Percentiles rank a stretch among this genome's conserved stretches.
These are phyloP conservation scores for Barnettozyma sucrosica DNA, from an alignment of 805 yeast genomes.

Conservation along the genomic window DNA sequence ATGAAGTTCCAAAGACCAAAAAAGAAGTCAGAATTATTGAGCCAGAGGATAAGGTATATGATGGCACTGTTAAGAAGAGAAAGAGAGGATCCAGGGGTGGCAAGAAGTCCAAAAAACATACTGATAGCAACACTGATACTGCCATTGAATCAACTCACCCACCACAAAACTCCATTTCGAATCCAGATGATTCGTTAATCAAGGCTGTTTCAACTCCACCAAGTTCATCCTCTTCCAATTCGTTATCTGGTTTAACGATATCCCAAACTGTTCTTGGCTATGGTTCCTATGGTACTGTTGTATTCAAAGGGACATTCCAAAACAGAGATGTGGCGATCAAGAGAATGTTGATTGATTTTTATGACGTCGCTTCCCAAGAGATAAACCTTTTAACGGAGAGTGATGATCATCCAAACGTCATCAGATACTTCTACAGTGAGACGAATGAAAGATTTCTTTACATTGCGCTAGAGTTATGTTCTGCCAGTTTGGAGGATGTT, in stretches of 20 bases:
- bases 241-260: conserved; percentile 41
- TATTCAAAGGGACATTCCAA: conserved; percentile 84
- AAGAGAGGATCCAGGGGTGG: conserved; percentile 89
- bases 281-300: conserved; percentile 96
- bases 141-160: conserved; percentile 5
- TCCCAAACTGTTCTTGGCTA: conserved; percentile 81
- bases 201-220: not conserved
- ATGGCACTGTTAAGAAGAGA: conserved; percentile 45
- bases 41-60: conserved; percentile 23
- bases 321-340: conserved; percentile 94
- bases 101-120: conserved; percentile 41
- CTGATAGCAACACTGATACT: conserved; percentile 1
- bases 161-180: not conserved
- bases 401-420: conserved; percentile 94
- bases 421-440: conserved; percentile 91
- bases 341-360: conserved; percentile 87
- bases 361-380: conserved; percentile 90
- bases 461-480: conserved; percentile 89
- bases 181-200: conserved; percentile 1
- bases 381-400: conserved; percentile 83
- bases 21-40: conserved; percentile 26
- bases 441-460: conserved; percentile 81
- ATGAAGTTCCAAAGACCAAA: conserved; percentile 7
- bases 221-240: not conserved
- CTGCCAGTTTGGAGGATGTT: conserved; percentile 82